These are phyloP conservation scores for Tolypocladium pustulatum DNA, from an alignment of 2,329 filamentous ascomycete genomes.

Conservation along the genomic window DNA sequence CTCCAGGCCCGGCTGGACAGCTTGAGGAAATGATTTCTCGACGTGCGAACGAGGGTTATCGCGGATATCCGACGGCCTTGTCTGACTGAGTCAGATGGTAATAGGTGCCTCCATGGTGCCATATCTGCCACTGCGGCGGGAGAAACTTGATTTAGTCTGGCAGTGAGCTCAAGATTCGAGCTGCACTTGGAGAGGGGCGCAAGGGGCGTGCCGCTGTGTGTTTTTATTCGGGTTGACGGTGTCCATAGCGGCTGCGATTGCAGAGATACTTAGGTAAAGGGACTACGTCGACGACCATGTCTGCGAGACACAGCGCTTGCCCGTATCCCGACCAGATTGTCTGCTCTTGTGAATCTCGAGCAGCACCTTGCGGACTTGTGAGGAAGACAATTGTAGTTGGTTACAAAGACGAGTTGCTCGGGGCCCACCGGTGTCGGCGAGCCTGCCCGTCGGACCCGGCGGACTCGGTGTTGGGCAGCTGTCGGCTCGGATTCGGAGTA, in stretches of 20 bases:
- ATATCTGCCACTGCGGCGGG: background rate
- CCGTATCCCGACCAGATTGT: background rate
- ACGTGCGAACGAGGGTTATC: background rate
- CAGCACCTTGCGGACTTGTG: no score
- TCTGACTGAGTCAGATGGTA: background rate
- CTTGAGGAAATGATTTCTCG: conserved; percentile 44
- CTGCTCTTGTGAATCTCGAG: background rate
- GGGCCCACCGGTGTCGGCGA: no score
- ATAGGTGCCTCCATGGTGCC: background rate
- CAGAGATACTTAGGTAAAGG: background rate
- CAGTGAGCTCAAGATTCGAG: background rate
- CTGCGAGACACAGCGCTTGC: background rate
- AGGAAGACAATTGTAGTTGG: background rate
- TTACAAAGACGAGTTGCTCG: background rate
- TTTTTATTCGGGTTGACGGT: background rate
- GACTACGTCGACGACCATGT: background rate
- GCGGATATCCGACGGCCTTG: background rate
- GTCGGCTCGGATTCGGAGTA: background rate
- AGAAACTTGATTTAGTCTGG: background rate
- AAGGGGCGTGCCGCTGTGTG: background rate
- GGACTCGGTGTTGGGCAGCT: background rate
- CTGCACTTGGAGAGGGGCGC: background rate
- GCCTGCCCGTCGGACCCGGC: background rate
- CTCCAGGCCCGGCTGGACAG: conserved; percentile 89
- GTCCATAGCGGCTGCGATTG: background rate